Evolutionary conservation across 768 basidiomycete species (phyloP).

Genomic region (Russula compacta): DNA sequence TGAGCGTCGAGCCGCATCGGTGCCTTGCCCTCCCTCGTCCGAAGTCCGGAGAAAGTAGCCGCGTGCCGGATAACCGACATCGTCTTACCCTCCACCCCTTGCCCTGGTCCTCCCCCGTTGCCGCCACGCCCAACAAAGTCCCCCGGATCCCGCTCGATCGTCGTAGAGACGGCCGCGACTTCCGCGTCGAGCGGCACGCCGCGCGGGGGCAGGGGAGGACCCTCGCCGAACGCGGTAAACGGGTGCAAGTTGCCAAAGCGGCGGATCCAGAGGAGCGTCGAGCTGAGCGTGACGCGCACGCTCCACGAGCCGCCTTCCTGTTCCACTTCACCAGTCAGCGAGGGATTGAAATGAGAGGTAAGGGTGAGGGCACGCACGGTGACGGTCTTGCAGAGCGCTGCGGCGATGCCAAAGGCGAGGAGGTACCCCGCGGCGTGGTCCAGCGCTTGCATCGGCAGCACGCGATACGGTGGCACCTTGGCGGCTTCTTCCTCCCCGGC

Average conservation of each 20-base stretch:
- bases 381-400: constrained; percentile 44
- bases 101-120: constrained; percentile 1
- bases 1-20: constrained; percentile 19
- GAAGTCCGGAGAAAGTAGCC: constrained; percentile 14
- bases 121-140: background rate
- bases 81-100: background rate
- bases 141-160: constrained; percentile 10
- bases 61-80: constrained; percentile 17
- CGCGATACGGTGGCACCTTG: constrained; percentile 24
- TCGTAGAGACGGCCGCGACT: constrained; percentile 27
- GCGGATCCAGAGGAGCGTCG: constrained; percentile 47
- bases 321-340: background rate
- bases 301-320: constrained; percentile 57
- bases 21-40: constrained; percentile 13
- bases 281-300: constrained; percentile 49
- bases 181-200: constrained; percentile 30
- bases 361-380: constrained; percentile 29
- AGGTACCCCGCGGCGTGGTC: constrained; percentile 55
- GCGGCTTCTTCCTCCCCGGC: constrained; percentile 9
- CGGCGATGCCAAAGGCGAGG: constrained; percentile 49
- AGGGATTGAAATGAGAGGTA: background rate
- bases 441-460: constrained; percentile 49
- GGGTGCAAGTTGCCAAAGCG: constrained; percentile 40
- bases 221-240: constrained; percentile 34
- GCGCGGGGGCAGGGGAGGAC: constrained; percentile 33